Evolutionary conservation across 352 stramenopile species (phyloP), one percentile per base, ranked within the genome.

Genomic region (Pythium diclinum): DNA sequence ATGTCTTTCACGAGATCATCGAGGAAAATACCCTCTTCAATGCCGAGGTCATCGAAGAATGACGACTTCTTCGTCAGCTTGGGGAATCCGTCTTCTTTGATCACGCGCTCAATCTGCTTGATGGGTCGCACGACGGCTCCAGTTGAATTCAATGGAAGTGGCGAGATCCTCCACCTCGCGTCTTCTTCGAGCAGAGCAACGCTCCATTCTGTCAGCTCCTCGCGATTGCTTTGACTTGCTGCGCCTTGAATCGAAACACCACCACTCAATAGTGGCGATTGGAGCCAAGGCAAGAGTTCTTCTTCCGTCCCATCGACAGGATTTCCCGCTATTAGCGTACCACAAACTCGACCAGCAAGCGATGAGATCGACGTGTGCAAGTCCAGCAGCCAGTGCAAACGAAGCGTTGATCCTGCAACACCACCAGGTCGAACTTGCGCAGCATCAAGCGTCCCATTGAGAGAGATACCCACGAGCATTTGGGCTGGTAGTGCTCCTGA

Each of bases 311-410:
- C 68, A 71, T 95, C 83, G 2, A 94, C 71, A 1, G 87, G 87
- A 30, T 89, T 74, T 2, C 85, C 87, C 25, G 85, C 79, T 52
- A 95, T 92, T 21, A 95, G 51, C 6, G 83, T 92, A 46, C 83
- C 78, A 8, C 85, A 71, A 17, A 95, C 71, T 44, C 85, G 68
- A 10, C 84, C 84, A 28, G 77, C 82, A 6, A 95, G 73, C 28
- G 84, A 94, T 21, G 87, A 72, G 32, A 91, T 56, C 14, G 83
- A 80, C 32, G 90, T 91, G 55, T 89, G 83, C 49, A 93, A 73
- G 59, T 95, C 87, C 23, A 92, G 85, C 17, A 95, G 60, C 87
- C 87, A 95, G 40, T 94, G 87, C 13, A 95, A 68, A 23, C 76
- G 78, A 32, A 94, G 68, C 0, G 84, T 95, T n/a, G 85, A 92